Percentiles rank a stretch among this genome's conserved stretches.
phyloP scores from a whole-genome alignment of 108 stramenopile genomes.

The Mayamaea pseudoterrestris region DNA sequence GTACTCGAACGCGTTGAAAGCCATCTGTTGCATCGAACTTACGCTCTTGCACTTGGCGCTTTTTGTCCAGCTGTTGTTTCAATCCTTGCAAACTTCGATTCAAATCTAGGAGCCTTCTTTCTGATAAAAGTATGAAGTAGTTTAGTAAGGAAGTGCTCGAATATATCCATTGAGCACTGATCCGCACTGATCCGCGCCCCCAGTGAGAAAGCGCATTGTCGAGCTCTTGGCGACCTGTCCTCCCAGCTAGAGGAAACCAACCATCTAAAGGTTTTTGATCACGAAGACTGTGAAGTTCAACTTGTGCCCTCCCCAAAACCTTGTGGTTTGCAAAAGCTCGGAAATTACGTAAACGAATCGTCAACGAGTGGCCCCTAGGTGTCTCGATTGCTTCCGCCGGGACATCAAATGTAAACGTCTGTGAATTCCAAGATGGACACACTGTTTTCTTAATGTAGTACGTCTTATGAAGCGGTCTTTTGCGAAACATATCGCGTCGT shows the following conservation, averaged over 20 bases:
- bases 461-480: constrained; percentile 39
- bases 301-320: constrained; percentile 50
- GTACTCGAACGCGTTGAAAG: constrained; percentile 1
- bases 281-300: constrained; percentile 55
- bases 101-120: constrained; percentile 32
- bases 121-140: constrained; percentile 55
- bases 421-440: constrained; percentile 68
- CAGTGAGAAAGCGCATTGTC: constrained; percentile 37
- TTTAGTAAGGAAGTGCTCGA: constrained; percentile 42
- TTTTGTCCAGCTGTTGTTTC: constrained; percentile 31
- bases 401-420: constrained; percentile 77
- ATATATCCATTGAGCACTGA: constrained; percentile 77
- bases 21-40: constrained; percentile 7
- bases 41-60: constrained; percentile 4
- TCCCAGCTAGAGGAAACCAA: constrained; percentile 78
- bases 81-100: constrained; percentile 33
- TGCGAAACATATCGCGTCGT: constrained; percentile 14
- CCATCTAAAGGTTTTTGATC: constrained; percentile 65
- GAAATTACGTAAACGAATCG: constrained; percentile 40
- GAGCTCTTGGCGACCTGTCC: constrained; percentile 52
- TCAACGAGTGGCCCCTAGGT: constrained; percentile 51
- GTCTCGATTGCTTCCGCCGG: constrained; percentile 46
- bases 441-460: constrained; percentile 70
- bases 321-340: constrained; percentile 30
- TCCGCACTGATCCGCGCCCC: constrained; percentile 61